These are phyloP conservation scores for Chlamydomonas sp. DNA, from an alignment of 139 green algal species.

Conservation along the genomic window DNA sequence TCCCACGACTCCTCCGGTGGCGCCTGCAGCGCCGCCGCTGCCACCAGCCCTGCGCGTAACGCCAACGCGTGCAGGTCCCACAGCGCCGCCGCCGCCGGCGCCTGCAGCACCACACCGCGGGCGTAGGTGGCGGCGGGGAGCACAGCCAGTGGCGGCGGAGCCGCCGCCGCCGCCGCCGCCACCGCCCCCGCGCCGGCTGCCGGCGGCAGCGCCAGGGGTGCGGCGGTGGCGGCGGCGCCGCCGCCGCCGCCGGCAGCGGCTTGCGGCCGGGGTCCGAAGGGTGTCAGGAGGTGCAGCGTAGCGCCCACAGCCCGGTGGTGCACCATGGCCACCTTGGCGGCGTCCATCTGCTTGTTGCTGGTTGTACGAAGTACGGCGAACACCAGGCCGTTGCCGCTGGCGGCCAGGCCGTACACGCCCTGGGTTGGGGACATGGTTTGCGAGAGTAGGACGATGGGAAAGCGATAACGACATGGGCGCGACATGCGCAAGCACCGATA, in stretches of 20 bases:
- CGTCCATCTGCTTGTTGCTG: not conserved
- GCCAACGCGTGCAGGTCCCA: conserved; percentile 27
- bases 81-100: not conserved
- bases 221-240: not conserved
- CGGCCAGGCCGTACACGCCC: not conserved
- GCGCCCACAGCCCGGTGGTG: conserved; percentile 3
- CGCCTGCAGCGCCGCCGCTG: not conserved
- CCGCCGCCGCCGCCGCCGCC: not conserved
- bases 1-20: not conserved
- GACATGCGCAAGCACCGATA: no score
- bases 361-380: conserved; percentile 16
- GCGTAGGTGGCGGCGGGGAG: not conserved
- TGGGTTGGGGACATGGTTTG: not conserved
- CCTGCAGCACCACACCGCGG: conserved; percentile 14
- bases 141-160: not conserved
- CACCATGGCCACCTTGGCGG: not conserved
- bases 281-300: conserved; percentile 21
- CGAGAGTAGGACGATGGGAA: no score
- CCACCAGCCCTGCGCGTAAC: conserved; percentile 1
- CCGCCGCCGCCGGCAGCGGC: not conserved
- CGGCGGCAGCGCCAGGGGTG: not conserved
- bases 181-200: not conserved
- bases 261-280: not conserved
- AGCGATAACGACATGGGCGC: not conserved
- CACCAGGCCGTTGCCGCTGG: conserved; percentile 22